A percentile compares a stretch with the other conserved stretches of the same genome.
These are phyloP conservation scores for Phytophthora vignae DNA, from an alignment of 352 stramenopile genomes.

Conservation along the genomic window DNA sequence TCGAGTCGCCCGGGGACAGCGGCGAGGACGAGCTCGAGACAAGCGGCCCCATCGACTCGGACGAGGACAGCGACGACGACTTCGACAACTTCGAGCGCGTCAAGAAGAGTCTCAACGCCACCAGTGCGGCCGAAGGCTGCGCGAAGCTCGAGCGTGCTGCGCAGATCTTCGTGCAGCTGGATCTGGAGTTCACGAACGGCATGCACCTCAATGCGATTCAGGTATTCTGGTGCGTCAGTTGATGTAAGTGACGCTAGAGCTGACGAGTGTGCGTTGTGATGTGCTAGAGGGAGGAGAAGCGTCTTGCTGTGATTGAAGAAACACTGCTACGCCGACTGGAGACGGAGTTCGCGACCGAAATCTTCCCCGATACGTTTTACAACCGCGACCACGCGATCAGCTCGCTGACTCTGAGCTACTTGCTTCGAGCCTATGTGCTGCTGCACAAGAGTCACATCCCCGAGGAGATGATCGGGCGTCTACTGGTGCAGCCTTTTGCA, in stretches of 20 bases:
- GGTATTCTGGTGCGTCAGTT: constrained; percentile 36
- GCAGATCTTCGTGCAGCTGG: constrained; percentile 77
- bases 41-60: constrained; percentile 16
- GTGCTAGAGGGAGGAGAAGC: constrained; percentile 71
- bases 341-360: constrained; percentile 87
- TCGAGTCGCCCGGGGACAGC: constrained; percentile 45
- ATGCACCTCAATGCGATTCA: constrained; percentile 75
- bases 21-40: constrained; percentile 28
- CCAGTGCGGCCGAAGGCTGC: constrained; percentile 61
- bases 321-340: constrained; percentile 76
- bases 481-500: constrained; percentile 81
- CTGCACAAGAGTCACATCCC: constrained; percentile 79
- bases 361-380: constrained; percentile 91
- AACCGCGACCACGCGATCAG: constrained; percentile 81
- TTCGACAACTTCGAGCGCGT: constrained; percentile 82
- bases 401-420: constrained; percentile 63
- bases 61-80: constrained; percentile 55
- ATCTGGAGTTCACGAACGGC: constrained; percentile 79
- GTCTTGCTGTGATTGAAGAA: constrained; percentile 73
- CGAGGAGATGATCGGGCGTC: constrained; percentile 82
- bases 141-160: constrained; percentile 79
- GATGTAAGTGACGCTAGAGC: neutral
- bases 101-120: constrained; percentile 43
- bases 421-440: constrained; percentile 80
- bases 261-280: neutral